Evolutionary conservation across 2,329 filamentous ascomycete species (phyloP).

Genomic region (Sporothrix schenckii): DNA sequence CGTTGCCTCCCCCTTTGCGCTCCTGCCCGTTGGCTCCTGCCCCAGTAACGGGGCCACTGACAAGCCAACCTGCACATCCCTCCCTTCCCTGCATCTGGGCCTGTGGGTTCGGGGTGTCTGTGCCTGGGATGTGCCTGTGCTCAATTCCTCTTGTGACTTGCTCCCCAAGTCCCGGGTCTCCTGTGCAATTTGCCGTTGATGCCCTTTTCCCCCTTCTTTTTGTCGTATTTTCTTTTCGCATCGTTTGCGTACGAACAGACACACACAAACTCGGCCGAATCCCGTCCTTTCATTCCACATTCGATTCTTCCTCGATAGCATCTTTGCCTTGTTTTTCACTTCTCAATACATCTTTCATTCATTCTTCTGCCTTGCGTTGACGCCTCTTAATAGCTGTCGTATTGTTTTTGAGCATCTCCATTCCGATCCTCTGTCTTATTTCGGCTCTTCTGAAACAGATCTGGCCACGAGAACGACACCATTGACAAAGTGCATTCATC

Average conservation of each 20-base stretch:
- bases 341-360: slow-evolving; percentile 10
- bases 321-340: not conserved
- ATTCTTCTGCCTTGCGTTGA: not conserved
- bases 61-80: not conserved
- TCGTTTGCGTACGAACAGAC: slow-evolving; percentile 7
- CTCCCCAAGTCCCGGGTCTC: slow-evolving; percentile 4
- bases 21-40: slow-evolving; percentile 12
- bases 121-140: not conserved
- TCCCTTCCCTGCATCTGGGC: slow-evolving; percentile 18
- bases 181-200: slow-evolving; percentile 5
- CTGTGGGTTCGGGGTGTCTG: slow-evolving; percentile 17
- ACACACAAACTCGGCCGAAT: slow-evolving; percentile 5
- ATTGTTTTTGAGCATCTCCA: slow-evolving; percentile 9
- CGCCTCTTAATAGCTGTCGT: not conserved
- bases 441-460: slow-evolving; percentile 18
- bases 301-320: not conserved
- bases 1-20: slow-evolving; percentile 3
- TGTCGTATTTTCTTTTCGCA: not conserved
- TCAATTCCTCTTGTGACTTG: not conserved
- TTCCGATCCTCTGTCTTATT: not conserved
- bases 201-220: slow-evolving; percentile 6
- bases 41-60: slow-evolving; percentile 26
- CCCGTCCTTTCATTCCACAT: slow-evolving; percentile 8
- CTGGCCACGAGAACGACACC: not conserved
- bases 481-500: not conserved